These are phyloP conservation scores for Paramyrothecium roridum DNA, from an alignment of 2,329 filamentous ascomycete species.

Conservation along the genomic window DNA sequence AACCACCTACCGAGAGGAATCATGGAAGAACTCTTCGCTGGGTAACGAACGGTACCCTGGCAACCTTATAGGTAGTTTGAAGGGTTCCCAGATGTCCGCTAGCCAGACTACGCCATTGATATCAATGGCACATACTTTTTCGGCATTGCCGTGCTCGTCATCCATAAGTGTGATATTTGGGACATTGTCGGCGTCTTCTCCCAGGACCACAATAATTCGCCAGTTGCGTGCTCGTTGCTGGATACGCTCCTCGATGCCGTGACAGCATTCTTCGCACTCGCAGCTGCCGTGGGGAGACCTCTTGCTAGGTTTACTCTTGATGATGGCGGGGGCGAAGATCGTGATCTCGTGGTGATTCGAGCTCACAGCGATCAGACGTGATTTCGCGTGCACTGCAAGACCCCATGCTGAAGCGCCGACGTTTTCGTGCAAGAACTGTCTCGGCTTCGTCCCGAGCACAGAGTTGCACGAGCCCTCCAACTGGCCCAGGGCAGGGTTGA, in stretches of 20 bases:
- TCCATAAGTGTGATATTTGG: conserved; percentile 52
- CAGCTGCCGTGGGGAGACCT: conserved; percentile 1
- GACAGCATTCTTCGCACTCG: conserved; percentile 7
- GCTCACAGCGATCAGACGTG: conserved; percentile 82
- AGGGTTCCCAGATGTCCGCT: conserved; percentile 47
- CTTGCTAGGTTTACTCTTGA: conserved; percentile 6
- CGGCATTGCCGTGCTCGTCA: conserved; percentile 41
- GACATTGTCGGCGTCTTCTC: conserved; percentile 39
- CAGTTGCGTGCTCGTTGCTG: conserved; percentile 42
- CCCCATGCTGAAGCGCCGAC: conserved; percentile 86
- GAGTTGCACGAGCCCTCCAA: neutral
- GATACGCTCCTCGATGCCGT: conserved; percentile 26
- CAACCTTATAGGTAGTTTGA: conserved; percentile 21
- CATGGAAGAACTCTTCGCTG: neutral
- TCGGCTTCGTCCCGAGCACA: conserved; percentile 17
- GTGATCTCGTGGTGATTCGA: conserved; percentile 63
- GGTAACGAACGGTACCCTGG: conserved; percentile 10
- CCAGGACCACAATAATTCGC: conserved; percentile 45
- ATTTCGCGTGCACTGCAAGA: conserved; percentile 73
- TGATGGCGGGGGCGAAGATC: conserved; percentile 48
- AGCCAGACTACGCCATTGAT: conserved; percentile 47
- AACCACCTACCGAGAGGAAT: neutral
- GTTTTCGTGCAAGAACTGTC: conserved; percentile 69
- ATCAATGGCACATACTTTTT: conserved; percentile 49
- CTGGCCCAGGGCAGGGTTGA: conserved; percentile 5